Base-by-base conservation (phyloP, 2,329 filamentous ascomycete genomes). In the Fusarium musae region DNA sequence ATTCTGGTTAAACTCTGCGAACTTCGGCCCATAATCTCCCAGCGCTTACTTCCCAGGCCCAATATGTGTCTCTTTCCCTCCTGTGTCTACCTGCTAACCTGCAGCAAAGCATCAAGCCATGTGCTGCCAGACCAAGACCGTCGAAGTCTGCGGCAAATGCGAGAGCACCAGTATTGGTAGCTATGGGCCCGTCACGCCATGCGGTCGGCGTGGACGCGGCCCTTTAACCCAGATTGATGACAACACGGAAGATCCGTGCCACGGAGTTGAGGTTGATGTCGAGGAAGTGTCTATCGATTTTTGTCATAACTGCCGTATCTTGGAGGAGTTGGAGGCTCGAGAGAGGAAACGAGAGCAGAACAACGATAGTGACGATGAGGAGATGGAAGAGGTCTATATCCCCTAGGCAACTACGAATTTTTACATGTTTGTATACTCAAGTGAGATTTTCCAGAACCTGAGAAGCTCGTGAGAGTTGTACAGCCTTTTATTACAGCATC, bases 401-500 rank as follows among this genome's bases (percentile, higher is more conserved):
- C 23, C 12, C 17, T 37, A 53, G 12, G 4, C 1, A 5, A 6
- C 17, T 26, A 3, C 6, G 10, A 4, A 9, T 6, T 32, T 10
- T 19, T 1, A 16, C 11, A 19, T 9, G 3, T n/a, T n/a, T 8
- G 4, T 8, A 7, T 7, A 10, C 2, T 15, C 12, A 0, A 15
- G 19, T 0, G 3, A 15, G 4, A 21, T 3, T 28, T 3, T 4
- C 12, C 9, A 15, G 9, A 0, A 46, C 4, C 9, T 9, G 5
- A 13, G 15, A 16, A 11, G 0, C 19, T 47, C 6, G 6, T 9
- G 10, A 47, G 13, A 15, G 26, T 11, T 2, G 2, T 4, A 3
- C 16, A 32, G 10, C 10, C 21, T 17, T n/a, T 3, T 6, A 1
- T n/a, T 3, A 9, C 15, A 32, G 19, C 2, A n/a, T 1, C 5